Conservation (phyloP, 257 asterid species). For the Solanum appendiculatum region DNA sequence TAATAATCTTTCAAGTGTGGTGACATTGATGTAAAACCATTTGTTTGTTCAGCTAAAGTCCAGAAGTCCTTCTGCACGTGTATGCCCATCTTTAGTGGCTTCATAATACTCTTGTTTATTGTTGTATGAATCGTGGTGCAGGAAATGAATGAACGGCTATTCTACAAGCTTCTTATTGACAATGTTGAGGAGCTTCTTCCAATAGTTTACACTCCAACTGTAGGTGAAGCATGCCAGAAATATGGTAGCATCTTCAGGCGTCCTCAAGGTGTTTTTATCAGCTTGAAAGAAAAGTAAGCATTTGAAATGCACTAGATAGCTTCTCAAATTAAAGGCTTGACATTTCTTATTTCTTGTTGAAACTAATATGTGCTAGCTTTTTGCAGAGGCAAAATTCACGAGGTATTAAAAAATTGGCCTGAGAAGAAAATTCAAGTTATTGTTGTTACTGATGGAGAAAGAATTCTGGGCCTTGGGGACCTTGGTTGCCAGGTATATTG, state of each 20-base stretch:
- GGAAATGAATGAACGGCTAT: slow-evolving; percentile 88
- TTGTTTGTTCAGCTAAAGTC: neutral
- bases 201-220: slow-evolving; percentile 98
- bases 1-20: neutral
- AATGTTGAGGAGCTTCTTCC: slow-evolving; percentile 98
- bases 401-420: slow-evolving; percentile 96
- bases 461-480: slow-evolving; percentile 97
- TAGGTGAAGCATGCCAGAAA: slow-evolving; percentile 98
- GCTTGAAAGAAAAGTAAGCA: slow-evolving; percentile 85
- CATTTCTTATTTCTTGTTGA: neutral
- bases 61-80: neutral
- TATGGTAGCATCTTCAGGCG: slow-evolving; percentile 94
- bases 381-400: slow-evolving; percentile 85
- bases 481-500: slow-evolving; percentile 91
- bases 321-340: neutral
- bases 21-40: neutral
- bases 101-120: neutral
- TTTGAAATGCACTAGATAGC: neutral
- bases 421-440: slow-evolving; percentile 93
- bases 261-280: slow-evolving; percentile 98
- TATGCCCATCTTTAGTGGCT: neutral
- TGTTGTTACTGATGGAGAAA: slow-evolving; percentile 94
- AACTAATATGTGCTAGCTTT: slow-evolving; percentile 10
- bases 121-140: slow-evolving; percentile 10
- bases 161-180: slow-evolving; percentile 91